These are phyloP conservation scores for Phytophthora sojae DNA, from an alignment of 352 stramenopile genomes.

Conservation along the genomic window DNA sequence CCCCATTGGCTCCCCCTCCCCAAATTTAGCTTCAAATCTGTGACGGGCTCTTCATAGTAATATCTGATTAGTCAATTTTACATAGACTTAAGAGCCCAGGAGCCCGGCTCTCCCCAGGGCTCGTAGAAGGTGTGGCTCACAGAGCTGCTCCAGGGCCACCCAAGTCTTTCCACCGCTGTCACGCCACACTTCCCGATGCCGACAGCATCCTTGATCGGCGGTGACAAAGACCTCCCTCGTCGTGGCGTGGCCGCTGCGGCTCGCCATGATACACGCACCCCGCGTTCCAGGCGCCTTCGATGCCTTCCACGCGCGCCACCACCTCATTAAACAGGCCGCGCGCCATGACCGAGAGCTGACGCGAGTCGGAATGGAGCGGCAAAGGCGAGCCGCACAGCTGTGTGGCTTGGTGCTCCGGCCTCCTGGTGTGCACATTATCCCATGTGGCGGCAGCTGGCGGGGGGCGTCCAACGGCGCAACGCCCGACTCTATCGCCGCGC, in stretches of 20 bases:
- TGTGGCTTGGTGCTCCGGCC: conserved; percentile 2
- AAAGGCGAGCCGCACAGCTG: conserved; percentile 37
- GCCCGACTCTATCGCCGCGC: background rate
- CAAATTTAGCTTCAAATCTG: too few relatives aligned
- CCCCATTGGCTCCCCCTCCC: too few relatives aligned
- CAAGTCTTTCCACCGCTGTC: conserved; percentile 8
- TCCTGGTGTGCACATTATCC: conserved; percentile 15
- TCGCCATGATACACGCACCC: background rate
- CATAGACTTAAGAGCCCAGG: too few relatives aligned
- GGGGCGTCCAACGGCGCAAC: conserved; percentile 18
- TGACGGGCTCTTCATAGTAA: too few relatives aligned
- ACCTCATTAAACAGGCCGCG: background rate
- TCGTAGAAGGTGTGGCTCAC: too few relatives aligned
- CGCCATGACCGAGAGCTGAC: background rate
- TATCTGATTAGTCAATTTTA: too few relatives aligned
- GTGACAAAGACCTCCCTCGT: background rate
- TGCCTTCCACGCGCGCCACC: background rate
- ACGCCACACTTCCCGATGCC: conserved; percentile 20
- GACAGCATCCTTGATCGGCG: conserved; percentile 19
- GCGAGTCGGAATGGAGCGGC: conserved; percentile 21
- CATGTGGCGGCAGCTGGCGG: conserved; percentile 25
- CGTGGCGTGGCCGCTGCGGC: background rate
- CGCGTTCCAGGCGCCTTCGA: background rate
- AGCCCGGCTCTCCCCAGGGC: too few relatives aligned
- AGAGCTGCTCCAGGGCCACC: conserved; percentile 3